Percentiles rank a stretch among this genome's conserved stretches.
These are phyloP conservation scores for Daldinia bambusicola DNA, from an alignment of 495 filamentous ascomycete genomes.

Conservation along the genomic window DNA sequence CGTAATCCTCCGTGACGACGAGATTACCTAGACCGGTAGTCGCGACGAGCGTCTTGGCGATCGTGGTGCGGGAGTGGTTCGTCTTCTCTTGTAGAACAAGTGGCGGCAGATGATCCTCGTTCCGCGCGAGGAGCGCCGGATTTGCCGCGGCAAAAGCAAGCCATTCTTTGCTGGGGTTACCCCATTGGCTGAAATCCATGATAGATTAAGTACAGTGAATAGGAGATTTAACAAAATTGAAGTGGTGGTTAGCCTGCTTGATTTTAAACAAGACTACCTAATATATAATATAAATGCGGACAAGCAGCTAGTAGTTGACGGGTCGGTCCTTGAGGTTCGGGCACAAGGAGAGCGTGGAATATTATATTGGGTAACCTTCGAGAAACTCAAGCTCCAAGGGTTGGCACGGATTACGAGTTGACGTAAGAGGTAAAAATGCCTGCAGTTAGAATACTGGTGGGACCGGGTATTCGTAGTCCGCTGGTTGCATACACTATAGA, in stretches of 20 bases:
- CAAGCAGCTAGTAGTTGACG: background rate
- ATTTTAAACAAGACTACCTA: constrained; percentile 1
- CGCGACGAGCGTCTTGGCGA: constrained; percentile 25
- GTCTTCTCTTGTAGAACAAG: constrained; percentile 26
- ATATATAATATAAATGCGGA: background rate
- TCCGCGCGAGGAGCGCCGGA: constrained; percentile 10
- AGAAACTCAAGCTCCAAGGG: background rate
- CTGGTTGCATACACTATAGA: no score
- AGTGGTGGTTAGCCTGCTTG: background rate
- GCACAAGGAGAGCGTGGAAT: background rate
- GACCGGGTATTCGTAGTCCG: constrained; percentile 15
- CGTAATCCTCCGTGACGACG: constrained; percentile 52
- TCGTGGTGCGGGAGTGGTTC: constrained; percentile 18
- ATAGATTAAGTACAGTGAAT: background rate
- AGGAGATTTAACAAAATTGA: no score
- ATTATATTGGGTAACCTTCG: background rate
- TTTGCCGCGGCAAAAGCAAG: constrained; percentile 39
- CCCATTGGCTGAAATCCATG: constrained; percentile 43
- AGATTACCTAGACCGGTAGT: constrained; percentile 28
- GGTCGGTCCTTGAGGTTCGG: background rate
- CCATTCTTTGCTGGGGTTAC: constrained; percentile 37
- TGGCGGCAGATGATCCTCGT: constrained; percentile 25
- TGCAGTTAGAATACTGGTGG: constrained; percentile 6
- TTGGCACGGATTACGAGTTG: no score
- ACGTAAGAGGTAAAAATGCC: background rate